Base-by-base conservation (phyloP, 2,329 filamentous ascomycete genomes). In the Graphilbum sp. region DNA sequence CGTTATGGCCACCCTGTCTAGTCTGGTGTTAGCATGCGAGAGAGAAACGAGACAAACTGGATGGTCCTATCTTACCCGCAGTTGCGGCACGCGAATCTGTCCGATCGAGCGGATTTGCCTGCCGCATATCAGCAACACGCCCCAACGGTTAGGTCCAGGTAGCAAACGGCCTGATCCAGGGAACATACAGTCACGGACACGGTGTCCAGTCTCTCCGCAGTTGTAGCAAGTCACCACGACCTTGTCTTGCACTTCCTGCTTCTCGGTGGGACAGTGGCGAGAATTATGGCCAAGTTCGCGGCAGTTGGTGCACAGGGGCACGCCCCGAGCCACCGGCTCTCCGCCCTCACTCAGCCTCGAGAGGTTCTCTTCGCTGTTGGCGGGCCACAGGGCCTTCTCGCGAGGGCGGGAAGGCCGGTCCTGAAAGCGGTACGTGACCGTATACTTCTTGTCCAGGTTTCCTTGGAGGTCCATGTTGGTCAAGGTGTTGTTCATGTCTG, bases 401-500 rank as follows among this genome's bases (percentile, higher is more conserved):
- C 69, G 69, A 23, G 69, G 69, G 3, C 74, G 69, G 17, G 59
- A 54, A 0, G 77, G 69, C 45, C 70, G 70, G 24, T 65, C 55
- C 2, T 63, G 64, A 46, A 75, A 73, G 35, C 78, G 71, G 50
- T 76, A 74, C 0, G 69, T 70, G 36, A 83, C 61, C 1, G 67
- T 67, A 47, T 68, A 82, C 51, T 74, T 75, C 54, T 74, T 75
- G 41, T 67, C 67, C 17, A 78, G 59, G 43, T 79, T 71, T 5
- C 79, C 79, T 49, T 83, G 76, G 2, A 82, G 59, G 45, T 83
- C 76, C 71, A 83, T 79, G 55, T 79, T 77, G 43, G 74, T 80
- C 46, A 75, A 67, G 5, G 73, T 72, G 1, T 57, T 50, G 1
- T 63, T 51, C 23, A 79, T 54, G 32, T 46, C 39, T 25, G 67